Evolutionary conservation across 805 yeast genomes (phyloP).

Genomic region (Sporopachydermia quercuum): DNA sequence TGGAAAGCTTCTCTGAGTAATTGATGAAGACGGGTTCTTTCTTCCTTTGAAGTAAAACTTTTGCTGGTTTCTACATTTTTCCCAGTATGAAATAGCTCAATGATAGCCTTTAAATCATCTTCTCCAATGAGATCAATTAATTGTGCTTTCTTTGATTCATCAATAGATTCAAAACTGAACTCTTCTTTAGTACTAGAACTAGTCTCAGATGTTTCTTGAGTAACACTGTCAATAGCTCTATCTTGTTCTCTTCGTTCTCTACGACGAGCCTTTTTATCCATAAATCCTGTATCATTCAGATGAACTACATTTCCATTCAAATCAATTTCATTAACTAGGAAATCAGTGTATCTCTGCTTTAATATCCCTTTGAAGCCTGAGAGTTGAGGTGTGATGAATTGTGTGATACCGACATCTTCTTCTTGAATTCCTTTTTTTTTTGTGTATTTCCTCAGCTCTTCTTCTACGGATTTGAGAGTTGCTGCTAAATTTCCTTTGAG

Average conservation of each 20-base stretch:
- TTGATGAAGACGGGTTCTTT: conserved; percentile 70
- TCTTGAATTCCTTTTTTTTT: conserved; percentile 39
- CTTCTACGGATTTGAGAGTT: not conserved
- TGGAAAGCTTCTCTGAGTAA: conserved; percentile 60
- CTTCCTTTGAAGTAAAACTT: conserved; percentile 47
- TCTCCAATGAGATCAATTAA: conserved; percentile 44
- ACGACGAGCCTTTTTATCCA: conserved; percentile 33
- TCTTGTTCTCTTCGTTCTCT: conserved; percentile 27
- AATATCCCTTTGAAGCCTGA: conserved; percentile 65
- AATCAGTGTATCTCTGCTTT: conserved; percentile 86
- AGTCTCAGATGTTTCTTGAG: not conserved
- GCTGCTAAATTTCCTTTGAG: not conserved
- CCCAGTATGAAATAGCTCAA: conserved; percentile 39
- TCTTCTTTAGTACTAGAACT: conserved; percentile 3
- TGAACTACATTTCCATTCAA: conserved; percentile 56
- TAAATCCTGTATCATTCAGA: conserved; percentile 59
- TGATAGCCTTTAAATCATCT: conserved; percentile 41
- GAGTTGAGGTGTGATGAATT: conserved; percentile 36
- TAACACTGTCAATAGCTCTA: conserved; percentile 15
- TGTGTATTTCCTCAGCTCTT: not conserved
- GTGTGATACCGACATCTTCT: conserved; percentile 76
- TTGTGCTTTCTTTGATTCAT: conserved; percentile 15
- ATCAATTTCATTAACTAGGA: conserved; percentile 81
- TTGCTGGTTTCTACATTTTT: conserved; percentile 41
- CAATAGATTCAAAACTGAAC: conserved; percentile 6